Base-by-base conservation (phyloP, 305 asterid genomes). In the Fraxinus angustifolia region DNA sequence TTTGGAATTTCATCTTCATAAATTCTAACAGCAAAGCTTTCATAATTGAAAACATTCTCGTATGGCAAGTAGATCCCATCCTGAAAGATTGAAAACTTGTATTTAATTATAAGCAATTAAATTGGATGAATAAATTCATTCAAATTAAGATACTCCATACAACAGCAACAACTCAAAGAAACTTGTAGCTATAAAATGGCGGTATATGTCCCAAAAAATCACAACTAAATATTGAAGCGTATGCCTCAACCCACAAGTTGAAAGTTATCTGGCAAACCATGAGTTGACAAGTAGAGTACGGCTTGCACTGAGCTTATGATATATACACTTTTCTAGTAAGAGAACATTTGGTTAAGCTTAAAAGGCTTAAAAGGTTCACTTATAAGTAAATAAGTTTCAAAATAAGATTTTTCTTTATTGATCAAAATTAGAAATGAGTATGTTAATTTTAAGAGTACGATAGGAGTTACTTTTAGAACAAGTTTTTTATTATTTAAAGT, bases 11-110 rank as follows among this genome's bases (percentile, higher is more conserved):
- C 97, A 68, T 96, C 97, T 87, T 96, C 99, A 23, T 73, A 88
- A 50, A 96, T 92, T 79, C 99, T 91, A 85, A 94, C 94, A 16
- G 97, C 98, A 90, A 96, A 96, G 85, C 97, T 94, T 42, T 94
- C 92, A 14, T 91, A 94, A 89, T 92, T 90, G 78, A 96, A 90
- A 81, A 92, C 82, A 78, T 96, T 94, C 89, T 96, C 98, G 48
- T 92, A 96, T 33, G 99, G 99, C 74, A 96, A 88, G 90, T 91
- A 93, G 77, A 96, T 94, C 73, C 99, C 98, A 77, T 96, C 99
- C 98, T 93, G 86, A 31, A 79, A 85, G 75, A 19, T 17, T 2
- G 76, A 79, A 58, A 78, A 65, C 31, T 26, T 79, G 79, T 60
- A 74, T 28, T 81, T 31, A 79, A 42, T 31, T 77, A 70, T 3